Evolutionary conservation across 1,284 basidiomycete species (phyloP), one percentile per base, ranked within the genome.

Genomic region (Apiotrichum mycotoxinovorans): DNA sequence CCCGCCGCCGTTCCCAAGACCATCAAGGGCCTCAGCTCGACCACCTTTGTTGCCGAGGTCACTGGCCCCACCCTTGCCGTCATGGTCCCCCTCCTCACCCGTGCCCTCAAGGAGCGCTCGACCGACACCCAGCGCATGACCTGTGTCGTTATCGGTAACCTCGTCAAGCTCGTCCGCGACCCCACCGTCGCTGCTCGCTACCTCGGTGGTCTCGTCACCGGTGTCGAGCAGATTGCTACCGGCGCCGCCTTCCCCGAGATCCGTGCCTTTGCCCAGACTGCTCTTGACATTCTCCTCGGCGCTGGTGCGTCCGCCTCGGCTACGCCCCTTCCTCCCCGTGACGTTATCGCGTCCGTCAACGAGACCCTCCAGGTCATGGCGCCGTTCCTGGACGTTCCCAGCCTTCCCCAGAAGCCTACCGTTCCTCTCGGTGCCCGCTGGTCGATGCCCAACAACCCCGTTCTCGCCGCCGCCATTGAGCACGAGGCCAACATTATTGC

Each of bases 41-140:
- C 91, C 40, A 98, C 95, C 17, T 98, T 97, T 69, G 96, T 98
- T 58, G 91, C 93, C 54, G 95, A 98, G 79, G 93, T 98, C 66
- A 97, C 89, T 34, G 88, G 91, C 1, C 95, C 95, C 17, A 93
- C 95, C 17, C 84, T 98, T 41, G 95, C 96, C 25, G 92, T 98
- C 66, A 86, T 98, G 66, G 93, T 96, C 2, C 95, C 95, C 7
- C 84, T 98, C 41, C 82, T 98, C 54, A 83, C 86, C 53, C 91
- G 96, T 71, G 95, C 92, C 9, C 81, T 98, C 65, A 95, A 95
- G 72, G 95, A 98, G 77, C 85, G 95, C 65, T 94, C 91, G 63
- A 96, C 94, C 85, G 93, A 97, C 73, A 90, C 91, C 23, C 90
- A 92, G 72, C 86, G 91, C 60, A 78, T 79, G 77, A 78, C 77